Conservation (phyloP, 441 rosid genomes). For the Mallotus repandus region DNA sequence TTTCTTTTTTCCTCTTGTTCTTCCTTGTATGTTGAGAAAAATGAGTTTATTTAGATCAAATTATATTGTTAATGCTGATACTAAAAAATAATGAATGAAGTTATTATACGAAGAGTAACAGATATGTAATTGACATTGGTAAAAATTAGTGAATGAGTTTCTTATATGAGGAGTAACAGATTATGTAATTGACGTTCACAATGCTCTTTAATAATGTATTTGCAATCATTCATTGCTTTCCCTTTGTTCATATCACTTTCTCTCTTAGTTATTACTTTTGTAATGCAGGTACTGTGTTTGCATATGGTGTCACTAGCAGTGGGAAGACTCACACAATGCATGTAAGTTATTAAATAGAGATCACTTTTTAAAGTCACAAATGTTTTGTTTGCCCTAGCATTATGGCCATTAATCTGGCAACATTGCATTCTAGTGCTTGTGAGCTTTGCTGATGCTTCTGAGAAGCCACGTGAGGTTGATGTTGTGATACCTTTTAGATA, state of each 20-base stretch:
- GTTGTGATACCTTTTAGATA: neutral
- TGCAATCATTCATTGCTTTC: neutral
- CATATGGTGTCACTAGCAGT: constrained; percentile 87
- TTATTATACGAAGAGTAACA: neutral
- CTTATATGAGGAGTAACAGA: neutral
- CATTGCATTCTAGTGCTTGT: neutral
- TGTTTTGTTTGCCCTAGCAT: neutral
- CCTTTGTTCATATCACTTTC: neutral
- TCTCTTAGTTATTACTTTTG: constrained; percentile 7
- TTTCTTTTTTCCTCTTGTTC: neutral
- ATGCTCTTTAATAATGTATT: neutral
- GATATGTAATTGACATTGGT: neutral
- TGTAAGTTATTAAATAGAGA: constrained; percentile 45
- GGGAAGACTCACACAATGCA: constrained; percentile 92
- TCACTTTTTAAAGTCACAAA: neutral
- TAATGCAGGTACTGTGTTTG: constrained; percentile 76
- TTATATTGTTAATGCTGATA: constrained; percentile 3
- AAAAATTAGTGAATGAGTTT: too few relatives aligned
- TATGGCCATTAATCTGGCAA: constrained; percentile 3
- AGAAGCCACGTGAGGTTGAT: neutral
- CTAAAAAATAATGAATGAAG: neutral
- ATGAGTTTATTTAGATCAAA: neutral
- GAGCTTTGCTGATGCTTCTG: neutral
- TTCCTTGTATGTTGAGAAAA: neutral
- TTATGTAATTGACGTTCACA: constrained; percentile 3